Percentiles rank a stretch among this genome's conserved stretches.
Evolutionary conservation across 331 rosid genomes (phyloP).

Genomic region (Saraca asoca): DNA sequence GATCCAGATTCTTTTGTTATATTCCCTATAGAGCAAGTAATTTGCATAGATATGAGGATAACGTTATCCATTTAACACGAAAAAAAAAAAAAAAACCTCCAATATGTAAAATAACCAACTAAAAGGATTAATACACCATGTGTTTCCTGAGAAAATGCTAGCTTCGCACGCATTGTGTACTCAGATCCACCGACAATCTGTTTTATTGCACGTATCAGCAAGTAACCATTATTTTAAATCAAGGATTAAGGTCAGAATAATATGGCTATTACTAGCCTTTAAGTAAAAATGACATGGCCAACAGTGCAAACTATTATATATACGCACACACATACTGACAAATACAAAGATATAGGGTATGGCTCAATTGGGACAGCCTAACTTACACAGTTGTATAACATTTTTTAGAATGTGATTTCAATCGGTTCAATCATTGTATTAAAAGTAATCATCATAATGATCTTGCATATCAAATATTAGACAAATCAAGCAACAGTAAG

Average conservation of each 20-base stretch:
- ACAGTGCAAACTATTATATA: no score
- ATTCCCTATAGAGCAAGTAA: conserved; percentile 55
- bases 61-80: conserved; percentile 19
- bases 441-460: no score
- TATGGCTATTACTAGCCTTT: no score
- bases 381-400: no score
- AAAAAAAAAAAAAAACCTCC: conserved; percentile 1
- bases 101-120: conserved; percentile 10
- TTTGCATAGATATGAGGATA: conserved; percentile 29
- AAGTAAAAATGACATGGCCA: no score
- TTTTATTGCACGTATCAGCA: conserved; percentile 37
- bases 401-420: no score
- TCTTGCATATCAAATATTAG: no score
- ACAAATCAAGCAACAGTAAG: no score
- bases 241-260: conserved; percentile 9
- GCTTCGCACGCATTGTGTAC: conserved; percentile 80
- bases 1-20: conserved; percentile 83
- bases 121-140: conserved; percentile 53
- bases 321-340: no score
- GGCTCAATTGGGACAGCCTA: no score
- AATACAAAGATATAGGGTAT: no score
- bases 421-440: no score
- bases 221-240: conserved; percentile 1
- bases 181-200: conserved; percentile 80
- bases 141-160: conserved; percentile 71